Base-by-base conservation (phyloP, 768 basidiomycete species). In the Chalciporus chontae region DNA sequence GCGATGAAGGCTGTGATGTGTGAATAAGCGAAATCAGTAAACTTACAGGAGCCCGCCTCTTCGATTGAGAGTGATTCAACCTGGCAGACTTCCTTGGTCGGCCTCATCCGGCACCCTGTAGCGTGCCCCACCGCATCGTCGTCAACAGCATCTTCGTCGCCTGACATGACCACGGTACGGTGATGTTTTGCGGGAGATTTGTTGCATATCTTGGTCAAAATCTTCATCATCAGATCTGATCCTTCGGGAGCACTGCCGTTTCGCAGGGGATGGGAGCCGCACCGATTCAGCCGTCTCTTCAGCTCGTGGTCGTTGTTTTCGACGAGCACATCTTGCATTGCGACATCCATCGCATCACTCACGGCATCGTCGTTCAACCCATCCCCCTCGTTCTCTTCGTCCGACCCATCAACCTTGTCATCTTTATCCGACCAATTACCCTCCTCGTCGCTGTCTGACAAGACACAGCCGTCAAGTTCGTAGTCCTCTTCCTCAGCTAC, bases 171-270 rank as follows among this genome's bases (percentile, higher is more conserved):
- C 17, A 43, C 38, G 4, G 46, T 51, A 36, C 34, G 34, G 15
- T 0, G 34, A 8, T 6, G 34, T n/a, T 36, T 36, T n/a, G 9
- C 5, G 15, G n/a, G 34, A 5, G 34, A 36, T n/a, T 36, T 36
- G 34, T n/a, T 15, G n/a, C 10, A 14, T 31, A 6, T 36, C 14
- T 36, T 46, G 34, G 3, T 32, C 47, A 11, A 15, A 2, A 2
- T 34, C 47, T 42, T 55, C 58, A 0, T 40, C 34, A n/a, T 53
- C 54, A 4, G 51, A 60, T 13, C 2, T 9, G 2, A 53, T n/a
- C 36, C 14, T 3, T 15, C 15, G 34, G n/a, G 15, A 15, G 34
- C n/a, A 6, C 5, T 8, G 34, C 15, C 14, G 34, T 8, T n/a
- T 15, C 14, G 6, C 5, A 32, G 11, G 32, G 32, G 32, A 32